Evolutionary conservation across 169 alveolate species (phyloP).

Genomic region (Babesia ovis): DNA sequence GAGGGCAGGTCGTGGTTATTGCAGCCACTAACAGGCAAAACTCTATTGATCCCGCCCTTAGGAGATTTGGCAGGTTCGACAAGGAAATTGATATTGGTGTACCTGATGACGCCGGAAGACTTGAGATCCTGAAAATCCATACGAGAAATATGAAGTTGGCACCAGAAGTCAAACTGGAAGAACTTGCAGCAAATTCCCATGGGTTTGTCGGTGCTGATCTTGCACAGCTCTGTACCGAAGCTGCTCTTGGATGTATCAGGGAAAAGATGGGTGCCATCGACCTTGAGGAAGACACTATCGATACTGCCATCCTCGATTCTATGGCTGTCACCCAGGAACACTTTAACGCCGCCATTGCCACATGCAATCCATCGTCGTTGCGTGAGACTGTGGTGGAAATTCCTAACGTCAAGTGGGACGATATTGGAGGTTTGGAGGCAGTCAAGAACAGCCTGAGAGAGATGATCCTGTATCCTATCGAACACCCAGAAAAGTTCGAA

Average conservation of each 20-base stretch:
- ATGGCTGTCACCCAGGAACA: conserved; percentile 99
- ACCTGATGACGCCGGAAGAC: conserved; percentile 99
- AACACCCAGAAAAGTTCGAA: conserved; percentile 98
- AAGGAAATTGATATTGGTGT: conserved; percentile 99
- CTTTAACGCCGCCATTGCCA: conserved; percentile 94
- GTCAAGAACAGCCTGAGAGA: conserved; percentile 94
- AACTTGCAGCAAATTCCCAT: conserved; percentile 97
- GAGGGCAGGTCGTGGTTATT: conserved; percentile 98
- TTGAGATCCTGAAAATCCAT: conserved; percentile 97
- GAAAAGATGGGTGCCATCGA: conserved; percentile 99
- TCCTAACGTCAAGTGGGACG: conserved; percentile 99
- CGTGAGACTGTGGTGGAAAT: conserved; percentile 98
- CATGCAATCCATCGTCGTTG: conserved; percentile 95
- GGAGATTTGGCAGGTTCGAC: conserved; percentile 98
- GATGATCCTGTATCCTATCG: conserved; percentile 95
- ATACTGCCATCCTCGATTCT: conserved; percentile 96
- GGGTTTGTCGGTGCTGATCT: conserved; percentile 98
- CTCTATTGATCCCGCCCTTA: conserved; percentile 97
- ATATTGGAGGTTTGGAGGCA: conserved; percentile 98
- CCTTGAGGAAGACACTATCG: conserved; percentile 97
- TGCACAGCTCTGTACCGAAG: conserved; percentile 97
- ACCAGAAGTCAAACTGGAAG: conserved; percentile 97
- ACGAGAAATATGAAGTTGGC: conserved; percentile 98
- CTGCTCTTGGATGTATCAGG: conserved; percentile 97
- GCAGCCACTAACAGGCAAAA: conserved; percentile 99